Conservation (phyloP, 2,329 filamentous ascomycete genomes). For the Nakataea oryzae region DNA sequence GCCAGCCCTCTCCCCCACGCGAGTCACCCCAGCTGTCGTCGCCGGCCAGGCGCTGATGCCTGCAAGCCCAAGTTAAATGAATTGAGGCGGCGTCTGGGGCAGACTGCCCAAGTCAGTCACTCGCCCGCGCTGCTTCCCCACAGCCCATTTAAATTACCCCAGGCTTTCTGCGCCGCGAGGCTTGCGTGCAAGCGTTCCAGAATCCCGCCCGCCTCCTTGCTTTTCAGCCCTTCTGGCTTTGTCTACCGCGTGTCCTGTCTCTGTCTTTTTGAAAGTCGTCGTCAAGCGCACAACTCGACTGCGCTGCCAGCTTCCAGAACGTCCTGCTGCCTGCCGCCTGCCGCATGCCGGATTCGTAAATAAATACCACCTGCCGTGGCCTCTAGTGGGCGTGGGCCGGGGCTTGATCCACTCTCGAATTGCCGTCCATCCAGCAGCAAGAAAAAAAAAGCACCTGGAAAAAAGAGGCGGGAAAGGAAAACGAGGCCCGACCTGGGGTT, state of each 20-base stretch:
- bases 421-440: background rate
- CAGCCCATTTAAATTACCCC: background rate
- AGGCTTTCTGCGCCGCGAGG: background rate
- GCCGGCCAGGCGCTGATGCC: background rate
- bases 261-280: background rate
- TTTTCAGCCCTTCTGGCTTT: background rate
- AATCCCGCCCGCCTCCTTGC: background rate
- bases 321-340: too few species aligned
- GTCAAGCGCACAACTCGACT: background rate
- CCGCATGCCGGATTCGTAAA: too few species aligned
- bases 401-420: background rate
- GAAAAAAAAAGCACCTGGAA: background rate
- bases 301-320: background rate
- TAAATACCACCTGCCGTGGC: background rate
- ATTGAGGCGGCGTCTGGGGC: background rate
- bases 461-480: background rate
- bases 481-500: background rate
- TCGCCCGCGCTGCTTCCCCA: background rate
- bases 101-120: background rate
- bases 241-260: background rate
- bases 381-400: too few species aligned
- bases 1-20: background rate
- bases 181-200: background rate
- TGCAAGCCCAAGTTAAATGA: background rate
- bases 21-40: background rate